phyloP scores from a whole-genome alignment of 805 yeast species.

The Wickerhamiella parazyma region DNA sequence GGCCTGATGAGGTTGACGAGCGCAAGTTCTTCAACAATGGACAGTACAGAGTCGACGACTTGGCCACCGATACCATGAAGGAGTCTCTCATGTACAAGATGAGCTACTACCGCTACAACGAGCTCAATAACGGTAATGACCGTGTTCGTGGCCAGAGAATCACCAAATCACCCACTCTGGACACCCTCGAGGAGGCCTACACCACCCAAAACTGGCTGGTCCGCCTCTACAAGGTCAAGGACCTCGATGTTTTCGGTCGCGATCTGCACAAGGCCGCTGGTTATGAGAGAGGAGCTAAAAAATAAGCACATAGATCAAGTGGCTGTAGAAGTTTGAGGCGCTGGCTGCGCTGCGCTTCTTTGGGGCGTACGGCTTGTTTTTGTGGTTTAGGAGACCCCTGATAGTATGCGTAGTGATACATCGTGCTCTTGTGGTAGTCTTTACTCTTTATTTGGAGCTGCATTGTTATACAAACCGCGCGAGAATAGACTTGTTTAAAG shows the following conservation, averaged over 20 bases:
- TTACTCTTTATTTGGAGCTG: no score
- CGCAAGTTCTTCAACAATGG: constrained; percentile 75
- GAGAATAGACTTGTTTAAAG: no score
- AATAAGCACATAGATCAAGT: constrained; percentile 30
- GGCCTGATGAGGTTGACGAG: constrained; percentile 97
- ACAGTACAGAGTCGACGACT: constrained; percentile 73
- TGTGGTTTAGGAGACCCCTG: no score
- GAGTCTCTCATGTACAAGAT: constrained; percentile 88
- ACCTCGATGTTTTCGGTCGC: constrained; percentile 77
- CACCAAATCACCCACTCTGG: constrained; percentile 40
- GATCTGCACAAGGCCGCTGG: constrained; percentile 25
- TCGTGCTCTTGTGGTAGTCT: no score
- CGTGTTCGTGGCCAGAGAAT: constrained; percentile 80
- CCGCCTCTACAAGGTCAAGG: constrained; percentile 83
- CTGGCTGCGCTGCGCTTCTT: no score
- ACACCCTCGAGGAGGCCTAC: constrained; percentile 82
- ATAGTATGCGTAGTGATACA: no score
- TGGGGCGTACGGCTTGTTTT: no score
- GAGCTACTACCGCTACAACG: constrained; percentile 78
- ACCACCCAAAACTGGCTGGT: constrained; percentile 96
- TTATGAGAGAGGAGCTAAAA: constrained; percentile 2
- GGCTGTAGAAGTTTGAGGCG: constrained; percentile 66
- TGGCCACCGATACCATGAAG: constrained; percentile 74
- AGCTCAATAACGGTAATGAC: constrained; percentile 51
- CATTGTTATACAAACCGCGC: no score